These are phyloP conservation scores for Aspergillus quadricinctus DNA, from an alignment of 2,329 filamentous ascomycete species.

Conservation along the genomic window DNA sequence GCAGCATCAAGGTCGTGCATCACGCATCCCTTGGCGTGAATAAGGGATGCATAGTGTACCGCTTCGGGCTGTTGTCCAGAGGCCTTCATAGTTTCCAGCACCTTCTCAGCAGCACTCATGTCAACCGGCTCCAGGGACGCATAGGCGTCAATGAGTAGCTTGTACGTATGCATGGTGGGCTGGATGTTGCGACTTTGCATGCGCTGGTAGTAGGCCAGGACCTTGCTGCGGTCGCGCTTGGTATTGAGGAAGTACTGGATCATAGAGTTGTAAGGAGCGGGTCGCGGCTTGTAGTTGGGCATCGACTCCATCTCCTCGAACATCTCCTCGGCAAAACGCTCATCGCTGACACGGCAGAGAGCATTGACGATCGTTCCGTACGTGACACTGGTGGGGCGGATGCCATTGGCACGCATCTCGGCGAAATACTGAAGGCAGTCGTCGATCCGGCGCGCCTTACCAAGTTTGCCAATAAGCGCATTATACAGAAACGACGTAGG, in stretches of 20 bases:
- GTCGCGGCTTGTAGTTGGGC: constrained; percentile 97
- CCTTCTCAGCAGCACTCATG: constrained; percentile 78
- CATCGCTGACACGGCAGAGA: constrained; percentile 91
- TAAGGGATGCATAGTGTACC: constrained; percentile 91
- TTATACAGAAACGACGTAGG: constrained; percentile 98
- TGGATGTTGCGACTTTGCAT: constrained; percentile 85
- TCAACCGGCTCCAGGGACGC: constrained; percentile 89
- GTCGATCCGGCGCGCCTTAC: constrained; percentile 95
- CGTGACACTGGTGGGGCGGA: constrained; percentile 94
- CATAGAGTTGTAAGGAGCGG: constrained; percentile 97
- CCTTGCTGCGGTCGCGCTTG: constrained; percentile 92
- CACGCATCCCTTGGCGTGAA: constrained; percentile 93
- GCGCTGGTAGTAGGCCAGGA: constrained; percentile 88
- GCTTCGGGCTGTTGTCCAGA: constrained; percentile 76
- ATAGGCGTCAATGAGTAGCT: constrained; percentile 91
- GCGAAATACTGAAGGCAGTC: constrained; percentile 98
- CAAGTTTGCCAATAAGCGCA: constrained; percentile 94
- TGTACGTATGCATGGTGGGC: constrained; percentile 94
- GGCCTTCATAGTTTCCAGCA: constrained; percentile 72
- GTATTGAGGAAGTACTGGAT: constrained; percentile 99
- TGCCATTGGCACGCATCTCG: constrained; percentile 89
- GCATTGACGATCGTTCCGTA: constrained; percentile 99
- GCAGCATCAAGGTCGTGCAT: constrained; percentile 86
- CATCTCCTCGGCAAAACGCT: constrained; percentile 94
- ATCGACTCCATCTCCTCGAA: constrained; percentile 99